Evolutionary conservation across 163 green algal genomes (phyloP), one percentile per base, ranked within the genome.

Genomic region (Scenedesmus sp.): DNA sequence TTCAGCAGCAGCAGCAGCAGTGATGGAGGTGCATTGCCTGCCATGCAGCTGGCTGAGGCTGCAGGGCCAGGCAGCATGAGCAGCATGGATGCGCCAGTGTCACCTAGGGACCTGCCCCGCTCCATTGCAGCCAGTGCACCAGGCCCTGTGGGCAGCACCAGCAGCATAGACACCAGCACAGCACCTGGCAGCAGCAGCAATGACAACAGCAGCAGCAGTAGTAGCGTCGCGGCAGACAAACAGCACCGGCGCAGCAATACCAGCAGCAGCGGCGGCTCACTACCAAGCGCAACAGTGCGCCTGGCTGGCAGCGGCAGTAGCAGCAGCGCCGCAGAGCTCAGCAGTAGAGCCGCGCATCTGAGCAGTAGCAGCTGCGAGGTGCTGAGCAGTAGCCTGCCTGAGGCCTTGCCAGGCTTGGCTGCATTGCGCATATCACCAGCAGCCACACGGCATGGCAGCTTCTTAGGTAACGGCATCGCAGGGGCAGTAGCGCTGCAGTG

Each of bases 111-210:
- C 46, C 76, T 57, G 57, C 26, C 34, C 9, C 76, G 76, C 9
- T 84, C 46, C 2, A 57, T 56, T 60, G n/a, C 76, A 90, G 86
- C 34, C 23, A 81, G 85, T 46, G 57, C 34, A 2, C 54, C 34
- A 62, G 85, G 59, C 46, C 52, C 59, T 82, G 66, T 60, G 8
- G 85, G 34, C 34, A 56, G 18, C 55, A 34, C 13, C 26, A 60
- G 55, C 66, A 84, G 87, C 87, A 82, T 70, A 74, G 76, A 84
- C 91, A 90, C 16, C 85, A 90, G 85, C 85, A 76, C 18, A 60
- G 54, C 59, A n/a, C 60, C 52, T 34, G 16, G 52, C 26, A n/a
- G 86, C 26, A 54, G n/a, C 26, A 18, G 13, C 76, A 54, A 20
- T 76, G 26, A 4, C 62, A 54, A n/a, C 73, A 56, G 76, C 46